phyloP scores from a whole-genome alignment of 129 eudicot genomes.

The Flaveria brownii region DNA sequence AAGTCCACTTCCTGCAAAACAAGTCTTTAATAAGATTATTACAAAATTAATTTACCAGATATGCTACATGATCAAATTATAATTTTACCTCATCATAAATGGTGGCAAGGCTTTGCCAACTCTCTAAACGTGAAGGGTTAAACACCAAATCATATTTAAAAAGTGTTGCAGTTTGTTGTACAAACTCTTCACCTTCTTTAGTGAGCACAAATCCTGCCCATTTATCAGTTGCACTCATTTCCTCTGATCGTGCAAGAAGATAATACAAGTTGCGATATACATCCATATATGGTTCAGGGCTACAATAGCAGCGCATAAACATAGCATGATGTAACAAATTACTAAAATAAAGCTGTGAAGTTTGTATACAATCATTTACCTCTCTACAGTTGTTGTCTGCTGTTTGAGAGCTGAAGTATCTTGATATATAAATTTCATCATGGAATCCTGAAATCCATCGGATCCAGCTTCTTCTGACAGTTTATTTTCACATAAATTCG shows the following conservation, averaged over 20 bases:
- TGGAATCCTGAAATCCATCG: conserved; percentile 66
- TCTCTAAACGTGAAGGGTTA: conserved; percentile 84
- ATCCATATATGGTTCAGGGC: conserved; percentile 89
- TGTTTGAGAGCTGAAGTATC: conserved; percentile 47
- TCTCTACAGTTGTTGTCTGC: conserved; percentile 44
- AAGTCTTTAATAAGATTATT: not conserved
- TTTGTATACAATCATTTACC: conserved; percentile 46
- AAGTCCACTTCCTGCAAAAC: conserved; percentile 88
- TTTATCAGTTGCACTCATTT: conserved; percentile 85
- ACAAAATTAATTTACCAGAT: conserved; percentile 6
- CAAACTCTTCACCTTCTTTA: conserved; percentile 95
- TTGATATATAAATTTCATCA: conserved; percentile 58
- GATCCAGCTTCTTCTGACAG: conserved; percentile 90
- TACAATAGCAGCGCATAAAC: conserved; percentile 42
- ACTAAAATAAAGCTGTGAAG: conserved; percentile 13
- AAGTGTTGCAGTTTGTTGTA: conserved; percentile 79
- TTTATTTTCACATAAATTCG: conserved; percentile 75
- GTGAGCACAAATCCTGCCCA: conserved; percentile 99
- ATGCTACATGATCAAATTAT: conserved; percentile 3
- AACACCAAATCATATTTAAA: conserved; percentile 84
- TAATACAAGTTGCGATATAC: conserved; percentile 85
- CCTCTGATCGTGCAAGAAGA: conserved; percentile 89
- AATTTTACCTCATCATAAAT: conserved; percentile 85
- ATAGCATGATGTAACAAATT: conserved; percentile 16
- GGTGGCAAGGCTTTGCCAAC: conserved; percentile 96